Evolutionary conservation across 139 green algal species (phyloP).

Genomic region (Spirogloea muscicola): DNA sequence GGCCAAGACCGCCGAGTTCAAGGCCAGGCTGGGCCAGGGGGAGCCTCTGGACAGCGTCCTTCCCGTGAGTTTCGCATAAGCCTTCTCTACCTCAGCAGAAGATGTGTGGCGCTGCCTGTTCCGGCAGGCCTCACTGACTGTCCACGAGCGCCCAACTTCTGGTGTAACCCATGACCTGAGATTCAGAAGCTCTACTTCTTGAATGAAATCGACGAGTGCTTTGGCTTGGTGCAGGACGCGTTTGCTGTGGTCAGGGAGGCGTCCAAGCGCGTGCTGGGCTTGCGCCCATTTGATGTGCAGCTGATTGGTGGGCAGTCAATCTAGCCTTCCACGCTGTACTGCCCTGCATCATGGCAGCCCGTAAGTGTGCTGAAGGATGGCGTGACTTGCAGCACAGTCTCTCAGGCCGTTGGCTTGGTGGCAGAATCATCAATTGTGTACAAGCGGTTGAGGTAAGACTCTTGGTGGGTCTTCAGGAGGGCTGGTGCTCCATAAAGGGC

Average conservation of each 20-base stretch:
- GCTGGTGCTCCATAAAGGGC: constrained; percentile 88
- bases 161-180: too few relatives aligned
- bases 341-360: too few relatives aligned
- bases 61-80: constrained; percentile 68
- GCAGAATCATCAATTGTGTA: not conserved
- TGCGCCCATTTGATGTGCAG: constrained; percentile 98
- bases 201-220: not conserved
- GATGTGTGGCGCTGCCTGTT: not conserved
- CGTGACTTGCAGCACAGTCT: too few relatives aligned
- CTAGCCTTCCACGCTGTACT: not conserved
- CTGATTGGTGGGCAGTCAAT: constrained; percentile 70
- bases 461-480: constrained; percentile 47
- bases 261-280: constrained; percentile 81
- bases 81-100: not conserved
- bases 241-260: constrained; percentile 84
- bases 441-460: not conserved
- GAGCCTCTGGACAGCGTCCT: constrained; percentile 79
- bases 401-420: too few relatives aligned
- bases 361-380: too few relatives aligned
- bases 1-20: constrained; percentile 74
- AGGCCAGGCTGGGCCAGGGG: constrained; percentile 58
- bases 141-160: too few relatives aligned
- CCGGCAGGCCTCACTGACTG: not conserved
- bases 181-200: not conserved
- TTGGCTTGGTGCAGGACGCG: constrained; percentile 38